phyloP scores from a whole-genome alignment of 2,329 filamentous ascomycete genomes.

The Onygena corvina region DNA sequence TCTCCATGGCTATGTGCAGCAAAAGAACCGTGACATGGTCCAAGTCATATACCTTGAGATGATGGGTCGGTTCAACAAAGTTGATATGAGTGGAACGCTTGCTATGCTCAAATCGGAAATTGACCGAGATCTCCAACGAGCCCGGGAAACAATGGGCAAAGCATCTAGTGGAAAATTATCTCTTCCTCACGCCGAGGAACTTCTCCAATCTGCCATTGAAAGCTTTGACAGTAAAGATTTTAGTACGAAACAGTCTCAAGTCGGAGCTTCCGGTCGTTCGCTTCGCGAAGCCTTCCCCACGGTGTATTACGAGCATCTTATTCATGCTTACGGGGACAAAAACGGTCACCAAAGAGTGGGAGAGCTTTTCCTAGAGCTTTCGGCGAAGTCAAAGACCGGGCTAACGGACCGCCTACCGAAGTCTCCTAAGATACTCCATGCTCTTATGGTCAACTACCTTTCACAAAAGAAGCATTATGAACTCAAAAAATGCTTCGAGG shows the following conservation, averaged over 20 bases:
- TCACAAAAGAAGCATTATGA: slow-evolving; percentile 43
- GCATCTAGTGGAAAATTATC: slow-evolving; percentile 12
- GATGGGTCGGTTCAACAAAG: slow-evolving; percentile 24
- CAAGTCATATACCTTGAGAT: slow-evolving; percentile 39
- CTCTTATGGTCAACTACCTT: slow-evolving; percentile 57
- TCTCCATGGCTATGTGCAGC: slow-evolving; percentile 40
- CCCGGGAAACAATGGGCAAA: slow-evolving; percentile 13
- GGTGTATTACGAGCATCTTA: slow-evolving; percentile 44
- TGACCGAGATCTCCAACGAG: slow-evolving; percentile 24
- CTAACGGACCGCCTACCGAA: slow-evolving; percentile 21
- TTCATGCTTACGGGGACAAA: slow-evolving; percentile 43
- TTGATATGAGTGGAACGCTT: slow-evolving; percentile 26
- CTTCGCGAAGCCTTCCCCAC: slow-evolving; percentile 36
- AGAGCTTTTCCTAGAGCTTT: slow-evolving; percentile 46
- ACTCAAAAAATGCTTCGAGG: slow-evolving; percentile 55
- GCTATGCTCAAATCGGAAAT: slow-evolving; percentile 28
- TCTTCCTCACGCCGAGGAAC: slow-evolving; percentile 28
- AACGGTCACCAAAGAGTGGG: slow-evolving; percentile 40
- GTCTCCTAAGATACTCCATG: slow-evolving; percentile 46
- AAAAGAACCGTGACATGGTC: slow-evolving; percentile 39
- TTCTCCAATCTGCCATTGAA: slow-evolving; percentile 29
- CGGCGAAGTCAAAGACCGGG: slow-evolving; percentile 13
- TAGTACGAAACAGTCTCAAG: slow-evolving; percentile 33
- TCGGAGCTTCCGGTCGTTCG: slow-evolving; percentile 23
- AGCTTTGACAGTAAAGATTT: slow-evolving; percentile 31